Conservation (phyloP, 257 asterid genomes). For the Echites panduratus region DNA sequence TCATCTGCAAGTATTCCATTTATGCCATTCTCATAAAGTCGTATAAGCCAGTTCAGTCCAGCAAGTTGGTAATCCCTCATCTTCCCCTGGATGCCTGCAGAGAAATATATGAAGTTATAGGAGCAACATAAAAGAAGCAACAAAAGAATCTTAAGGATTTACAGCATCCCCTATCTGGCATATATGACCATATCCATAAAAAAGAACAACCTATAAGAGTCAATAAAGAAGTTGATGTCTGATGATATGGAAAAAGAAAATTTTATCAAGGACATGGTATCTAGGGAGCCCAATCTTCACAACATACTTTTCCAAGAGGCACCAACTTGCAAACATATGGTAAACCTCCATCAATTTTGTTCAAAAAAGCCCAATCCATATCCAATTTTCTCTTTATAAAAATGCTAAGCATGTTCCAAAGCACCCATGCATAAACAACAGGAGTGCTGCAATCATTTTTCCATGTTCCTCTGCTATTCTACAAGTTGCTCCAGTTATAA, state of each 20-base stretch:
- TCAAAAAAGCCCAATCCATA: not conserved
- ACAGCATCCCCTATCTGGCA: too few species aligned
- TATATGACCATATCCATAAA: not conserved
- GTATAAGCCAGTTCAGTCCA: conserved; percentile 93
- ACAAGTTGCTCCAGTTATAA: too few species aligned
- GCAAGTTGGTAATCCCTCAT: conserved; percentile 99
- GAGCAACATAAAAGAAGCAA: not conserved
- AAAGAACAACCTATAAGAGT: not conserved
- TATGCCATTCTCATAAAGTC: conserved; percentile 96
- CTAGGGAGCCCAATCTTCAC: not conserved
- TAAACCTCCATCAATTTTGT: not conserved
- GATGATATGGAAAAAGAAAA: not conserved
- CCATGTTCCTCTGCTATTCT: too few species aligned
- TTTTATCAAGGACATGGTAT: not conserved
- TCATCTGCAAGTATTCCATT: conserved; percentile 99
- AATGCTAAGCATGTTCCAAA: not conserved
- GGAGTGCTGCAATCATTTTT: too few species aligned
- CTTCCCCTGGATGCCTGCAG: conserved; percentile 93
- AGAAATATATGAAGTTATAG: not conserved
- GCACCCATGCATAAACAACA: not conserved
- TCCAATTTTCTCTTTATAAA: not conserved
- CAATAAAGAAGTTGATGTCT: not conserved
- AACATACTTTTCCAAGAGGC: not conserved
- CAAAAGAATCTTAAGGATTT: too few species aligned
- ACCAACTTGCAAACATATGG: not conserved